Evolutionary conservation across 2,329 filamentous ascomycete genomes (phyloP).

Genomic region (Claviceps sp.): DNA sequence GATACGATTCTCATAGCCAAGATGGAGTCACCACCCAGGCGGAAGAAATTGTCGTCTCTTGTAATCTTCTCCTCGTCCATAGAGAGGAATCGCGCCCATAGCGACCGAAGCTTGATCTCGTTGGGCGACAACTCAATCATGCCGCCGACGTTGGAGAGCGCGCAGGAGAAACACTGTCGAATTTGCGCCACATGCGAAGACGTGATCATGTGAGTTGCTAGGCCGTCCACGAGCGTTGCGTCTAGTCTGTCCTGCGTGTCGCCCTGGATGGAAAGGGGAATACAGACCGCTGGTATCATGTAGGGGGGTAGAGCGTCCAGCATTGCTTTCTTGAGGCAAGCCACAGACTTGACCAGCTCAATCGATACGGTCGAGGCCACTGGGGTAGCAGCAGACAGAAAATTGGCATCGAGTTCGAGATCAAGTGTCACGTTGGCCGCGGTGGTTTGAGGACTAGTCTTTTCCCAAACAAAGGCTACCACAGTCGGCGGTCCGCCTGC

Average conservation of each 20-base stretch:
- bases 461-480: background rate
- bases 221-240: slow-evolving; percentile 33
- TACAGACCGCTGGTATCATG: slow-evolving; percentile 9
- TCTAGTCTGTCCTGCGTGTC: background rate
- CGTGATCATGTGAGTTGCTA: background rate
- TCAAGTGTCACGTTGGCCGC: background rate
- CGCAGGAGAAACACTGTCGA: background rate
- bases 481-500: background rate
- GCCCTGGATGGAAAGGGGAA: background rate
- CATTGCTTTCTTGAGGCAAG: slow-evolving; percentile 13
- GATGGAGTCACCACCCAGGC: slow-evolving; percentile 46
- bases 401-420: slow-evolving; percentile 3
- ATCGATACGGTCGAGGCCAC: slow-evolving; percentile 8
- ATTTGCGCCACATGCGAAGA: background rate
- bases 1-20: slow-evolving; percentile 48
- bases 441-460: background rate
- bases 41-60: slow-evolving; percentile 46
- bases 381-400: slow-evolving; percentile 2
- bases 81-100: slow-evolving; percentile 35
- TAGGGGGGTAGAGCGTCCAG: slow-evolving; percentile 14
- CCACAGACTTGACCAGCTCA: slow-evolving; percentile 11
- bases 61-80: slow-evolving; percentile 33
- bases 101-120: slow-evolving; percentile 22
- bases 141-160: background rate
- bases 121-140: background rate